Base-by-base conservation (phyloP, 129 eudicot species). In the Lactuca saligna region DNA sequence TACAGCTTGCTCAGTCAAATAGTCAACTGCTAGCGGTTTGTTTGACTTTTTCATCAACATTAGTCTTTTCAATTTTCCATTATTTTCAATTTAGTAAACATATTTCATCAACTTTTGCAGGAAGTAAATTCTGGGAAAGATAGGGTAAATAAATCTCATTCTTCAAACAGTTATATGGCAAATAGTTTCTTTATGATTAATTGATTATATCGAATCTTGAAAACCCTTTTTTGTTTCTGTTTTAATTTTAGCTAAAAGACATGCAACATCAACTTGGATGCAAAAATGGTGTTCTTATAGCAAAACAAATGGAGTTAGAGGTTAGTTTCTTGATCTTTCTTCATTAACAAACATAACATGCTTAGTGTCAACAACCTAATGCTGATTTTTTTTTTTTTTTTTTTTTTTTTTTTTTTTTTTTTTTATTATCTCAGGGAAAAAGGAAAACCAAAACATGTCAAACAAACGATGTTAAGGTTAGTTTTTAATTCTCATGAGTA, bases 261-360 rank as follows among this genome's bases (percentile, higher is more conserved):
- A 49, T 88, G 67, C 85, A 83, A 13, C 91, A 88, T 74, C 85
- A 78, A 61, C 81, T 88, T 54, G 91, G 91, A 54, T 88, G 91
- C 81, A 83, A 73, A 83, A 83, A 61, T 57, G 79, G 82, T 73
- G 59, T 88, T 76, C 84, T 83, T 15, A 69, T 63, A 35, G 86
- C 84, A 38, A 83, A 65, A 73, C 57, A 74, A 15, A 38, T 79
- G 54, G 83, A 82, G 66, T 58, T 75, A 62, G 75, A 83, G 91
- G 96, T 88, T 70, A 70, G 83, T 51, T 56, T 59, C 33, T 50
- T 50, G 15, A 35, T 54, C 20, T 58, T 31, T 9, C 8, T 72
- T 7, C 67, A 54, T 56, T 39, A 34, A 61, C 48, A 29, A 44
- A 37, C 60, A 46, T 55, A 57, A 8, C 35, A 25, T 25, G 29